Conservation (phyloP, 1,284 basidiomycete genomes). For the Polyporus tsugae region DNA sequence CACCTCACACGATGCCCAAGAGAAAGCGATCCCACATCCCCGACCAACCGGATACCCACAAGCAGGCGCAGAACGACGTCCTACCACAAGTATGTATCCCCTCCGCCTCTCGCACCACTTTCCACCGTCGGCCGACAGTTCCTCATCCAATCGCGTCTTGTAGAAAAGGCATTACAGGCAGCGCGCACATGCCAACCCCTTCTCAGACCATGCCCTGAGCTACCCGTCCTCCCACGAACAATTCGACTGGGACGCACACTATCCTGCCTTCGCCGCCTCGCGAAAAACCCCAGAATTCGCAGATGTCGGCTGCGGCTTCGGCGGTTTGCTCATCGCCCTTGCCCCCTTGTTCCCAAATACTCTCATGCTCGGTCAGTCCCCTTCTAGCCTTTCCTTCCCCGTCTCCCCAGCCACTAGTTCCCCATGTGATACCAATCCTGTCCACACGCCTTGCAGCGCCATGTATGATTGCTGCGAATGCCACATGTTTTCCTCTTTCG, state of each 20-base stretch:
- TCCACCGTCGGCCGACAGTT: conserved; percentile 9
- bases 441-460: background rate
- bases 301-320: conserved; percentile 98
- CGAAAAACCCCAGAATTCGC: conserved; percentile 89
- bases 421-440: conserved; percentile 4
- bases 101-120: conserved; percentile 14
- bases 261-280: conserved; percentile 71
- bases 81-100: conserved; percentile 44
- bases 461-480: conserved; percentile 16
- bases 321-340: conserved; percentile 90
- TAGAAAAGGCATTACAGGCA: conserved; percentile 98
- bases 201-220: conserved; percentile 93
- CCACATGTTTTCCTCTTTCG: conserved; percentile 15
- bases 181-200: conserved; percentile 97
- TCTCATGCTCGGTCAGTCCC: conserved; percentile 88
- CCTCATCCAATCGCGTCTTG: conserved; percentile 17
- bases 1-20: conserved; percentile 51
- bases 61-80: conserved; percentile 36
- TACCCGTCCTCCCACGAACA: conserved; percentile 86
- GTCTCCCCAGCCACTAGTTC: background rate
- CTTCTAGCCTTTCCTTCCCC: background rate
- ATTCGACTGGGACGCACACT: conserved; percentile 90
- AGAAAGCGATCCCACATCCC: conserved; percentile 48
- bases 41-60: conserved; percentile 16
- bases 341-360: conserved; percentile 93